These are phyloP conservation scores for Solanum tarijense DNA, from an alignment of 257 asterid species.

Conservation along the genomic window DNA sequence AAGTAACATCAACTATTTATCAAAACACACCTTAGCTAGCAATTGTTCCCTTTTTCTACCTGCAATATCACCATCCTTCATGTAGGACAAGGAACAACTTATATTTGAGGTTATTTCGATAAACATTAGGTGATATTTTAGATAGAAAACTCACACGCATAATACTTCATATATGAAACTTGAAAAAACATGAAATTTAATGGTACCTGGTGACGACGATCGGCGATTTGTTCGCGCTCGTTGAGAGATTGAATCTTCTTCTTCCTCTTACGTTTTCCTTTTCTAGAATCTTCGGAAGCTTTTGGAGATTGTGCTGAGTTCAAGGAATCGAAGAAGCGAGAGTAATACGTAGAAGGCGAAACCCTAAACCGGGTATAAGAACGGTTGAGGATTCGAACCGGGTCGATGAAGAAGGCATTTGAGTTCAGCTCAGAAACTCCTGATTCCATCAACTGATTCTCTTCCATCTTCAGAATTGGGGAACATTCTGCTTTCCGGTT, in stretches of 20 bases:
- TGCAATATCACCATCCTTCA: background rate
- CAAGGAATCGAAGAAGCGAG: constrained; percentile 56
- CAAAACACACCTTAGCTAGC: background rate
- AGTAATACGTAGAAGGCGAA: constrained; percentile 56
- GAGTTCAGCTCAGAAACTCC: constrained; percentile 43
- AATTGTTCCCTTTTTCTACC: background rate
- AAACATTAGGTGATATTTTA: background rate
- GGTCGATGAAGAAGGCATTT: constrained; percentile 50
- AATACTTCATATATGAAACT: background rate
- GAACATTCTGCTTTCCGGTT: background rate
- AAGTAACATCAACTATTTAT: background rate
- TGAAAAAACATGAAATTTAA: background rate
- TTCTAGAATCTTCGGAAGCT: constrained; percentile 14
- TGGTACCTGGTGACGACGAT: constrained; percentile 69
- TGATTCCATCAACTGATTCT: constrained; percentile 25
- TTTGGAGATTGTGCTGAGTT: background rate
- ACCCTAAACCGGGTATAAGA: constrained; percentile 58
- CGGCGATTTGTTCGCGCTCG: constrained; percentile 61
- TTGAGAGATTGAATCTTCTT: constrained; percentile 33
- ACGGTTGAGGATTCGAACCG: constrained; percentile 70
- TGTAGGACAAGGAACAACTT: background rate
- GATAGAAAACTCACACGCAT: background rate
- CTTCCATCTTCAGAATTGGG: constrained; percentile 26
- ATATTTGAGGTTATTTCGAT: background rate
- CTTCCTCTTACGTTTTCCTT: constrained; percentile 51